Percentiles rank a stretch among this genome's conserved stretches.
These are phyloP conservation scores for Podaxis mareebaensis DNA, from an alignment of 768 basidiomycete species.

Conservation along the genomic window DNA sequence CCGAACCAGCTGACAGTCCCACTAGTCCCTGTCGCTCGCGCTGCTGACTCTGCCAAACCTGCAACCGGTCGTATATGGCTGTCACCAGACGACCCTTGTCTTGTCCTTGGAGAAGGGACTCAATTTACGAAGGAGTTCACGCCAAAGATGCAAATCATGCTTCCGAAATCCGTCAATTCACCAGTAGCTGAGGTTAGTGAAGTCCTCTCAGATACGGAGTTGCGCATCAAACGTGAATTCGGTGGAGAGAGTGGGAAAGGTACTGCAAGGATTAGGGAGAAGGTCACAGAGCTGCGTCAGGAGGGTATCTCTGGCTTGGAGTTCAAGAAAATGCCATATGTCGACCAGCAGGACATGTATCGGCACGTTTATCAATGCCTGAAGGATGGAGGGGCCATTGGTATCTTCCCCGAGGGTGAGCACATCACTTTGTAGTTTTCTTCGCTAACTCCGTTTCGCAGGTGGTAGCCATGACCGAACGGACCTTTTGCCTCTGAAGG, in stretches of 20 bases:
- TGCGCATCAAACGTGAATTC: constrained; percentile 86
- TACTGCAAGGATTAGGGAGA: constrained; percentile 66
- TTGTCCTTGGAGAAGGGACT: constrained; percentile 84
- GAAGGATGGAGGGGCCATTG: constrained; percentile 86
- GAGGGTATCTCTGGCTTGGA: constrained; percentile 63
- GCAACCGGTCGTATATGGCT: constrained; percentile 75
- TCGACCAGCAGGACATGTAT: constrained; percentile 96
- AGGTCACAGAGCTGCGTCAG: constrained; percentile 56
- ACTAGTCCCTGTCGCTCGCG: constrained; percentile 89
- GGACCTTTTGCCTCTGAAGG: constrained; percentile 94
- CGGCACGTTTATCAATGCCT: constrained; percentile 86
- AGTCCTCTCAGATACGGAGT: constrained; percentile 84
- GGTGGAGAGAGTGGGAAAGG: constrained; percentile 78
- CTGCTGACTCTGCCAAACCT: constrained; percentile 79
- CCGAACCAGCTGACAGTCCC: constrained; percentile 18
- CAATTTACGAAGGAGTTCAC: constrained; percentile 71
- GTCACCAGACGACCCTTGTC: constrained; percentile 73
- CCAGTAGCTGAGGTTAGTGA: constrained; percentile 82
- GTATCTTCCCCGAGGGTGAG: constrained; percentile 96
- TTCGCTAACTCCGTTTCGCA: constrained; percentile 29
- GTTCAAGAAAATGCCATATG: constrained; percentile 83
- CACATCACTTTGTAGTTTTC: neutral
- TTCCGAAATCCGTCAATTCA: constrained; percentile 79
- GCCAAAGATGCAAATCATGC: constrained; percentile 82
- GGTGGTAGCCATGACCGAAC: constrained; percentile 98